Percentiles rank a stretch among this genome's conserved stretches.
These are phyloP conservation scores for Ceratocystiopsis sp. DNA, from an alignment of 2,329 filamentous ascomycete genomes.

Conservation along the genomic window DNA sequence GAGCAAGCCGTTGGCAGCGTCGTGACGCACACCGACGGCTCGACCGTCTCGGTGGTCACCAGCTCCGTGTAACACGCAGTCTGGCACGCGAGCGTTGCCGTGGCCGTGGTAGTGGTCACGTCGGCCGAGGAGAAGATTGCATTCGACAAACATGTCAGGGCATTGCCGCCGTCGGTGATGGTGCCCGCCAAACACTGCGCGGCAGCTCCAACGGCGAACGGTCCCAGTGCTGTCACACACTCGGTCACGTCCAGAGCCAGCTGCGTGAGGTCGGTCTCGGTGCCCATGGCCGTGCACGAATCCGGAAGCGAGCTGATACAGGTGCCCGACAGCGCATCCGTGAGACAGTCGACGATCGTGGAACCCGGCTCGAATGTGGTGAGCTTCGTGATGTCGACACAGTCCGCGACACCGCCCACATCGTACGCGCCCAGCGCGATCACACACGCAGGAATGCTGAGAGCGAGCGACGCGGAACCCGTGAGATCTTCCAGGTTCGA, in stretches of 20 bases:
- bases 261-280: slow-evolving; percentile 1
- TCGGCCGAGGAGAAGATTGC: neutral
- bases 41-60: neutral
- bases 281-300: slow-evolving; percentile 2
- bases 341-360: neutral
- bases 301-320: slow-evolving; percentile 3
- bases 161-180: slow-evolving; percentile 2
- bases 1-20: slow-evolving; percentile 3
- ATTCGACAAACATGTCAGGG: slow-evolving; percentile 5
- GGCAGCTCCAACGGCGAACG: neutral
- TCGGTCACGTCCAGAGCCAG: neutral
- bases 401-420: neutral
- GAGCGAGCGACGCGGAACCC: neutral
- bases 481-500: neutral
- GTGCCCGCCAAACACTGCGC: neutral
- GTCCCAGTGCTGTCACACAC: too few species aligned
- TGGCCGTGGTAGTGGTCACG: neutral
- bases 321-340: neutral
- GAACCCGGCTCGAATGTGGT: neutral
- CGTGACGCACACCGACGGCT: slow-evolving; percentile 2
- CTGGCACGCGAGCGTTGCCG: neutral
- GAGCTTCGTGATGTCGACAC: neutral
- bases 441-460: neutral
- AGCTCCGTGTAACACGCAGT: neutral
- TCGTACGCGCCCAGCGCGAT: slow-evolving; percentile 1